These are phyloP conservation scores for Zopfia rhizophila DNA, from an alignment of 2,329 filamentous ascomycete genomes.

Conservation along the genomic window DNA sequence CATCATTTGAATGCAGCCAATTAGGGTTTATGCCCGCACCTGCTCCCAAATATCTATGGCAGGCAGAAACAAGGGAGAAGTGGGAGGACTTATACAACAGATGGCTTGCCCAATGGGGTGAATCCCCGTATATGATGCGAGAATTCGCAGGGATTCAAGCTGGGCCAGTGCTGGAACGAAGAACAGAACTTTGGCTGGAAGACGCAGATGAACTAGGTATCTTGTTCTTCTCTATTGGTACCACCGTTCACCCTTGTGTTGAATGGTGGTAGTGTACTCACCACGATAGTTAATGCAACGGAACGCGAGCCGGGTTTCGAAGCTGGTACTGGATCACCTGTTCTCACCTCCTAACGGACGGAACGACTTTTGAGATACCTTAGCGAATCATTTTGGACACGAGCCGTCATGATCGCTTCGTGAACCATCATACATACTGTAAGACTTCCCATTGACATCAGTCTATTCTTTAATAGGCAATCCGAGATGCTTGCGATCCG, in stretches of 20 bases:
- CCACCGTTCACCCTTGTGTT: constrained; percentile 26
- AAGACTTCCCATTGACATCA: too few relatives aligned
- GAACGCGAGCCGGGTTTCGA: constrained; percentile 17
- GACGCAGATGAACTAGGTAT: constrained; percentile 57
- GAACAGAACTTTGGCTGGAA: constrained; percentile 54
- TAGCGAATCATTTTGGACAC: too few relatives aligned
- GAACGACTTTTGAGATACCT: too few relatives aligned
- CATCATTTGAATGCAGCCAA: constrained; percentile 50
- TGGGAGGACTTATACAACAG: constrained; percentile 47
- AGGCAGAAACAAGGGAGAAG: constrained; percentile 42
- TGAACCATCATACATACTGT: too few relatives aligned
- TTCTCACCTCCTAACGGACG: too few relatives aligned
- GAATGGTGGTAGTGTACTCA: constrained; percentile 26
- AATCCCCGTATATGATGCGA: constrained; percentile 38
- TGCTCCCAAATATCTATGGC: constrained; percentile 53
- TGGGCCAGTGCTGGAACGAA: constrained; percentile 41
- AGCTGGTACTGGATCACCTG: too few relatives aligned
- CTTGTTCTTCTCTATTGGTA: constrained; percentile 53
- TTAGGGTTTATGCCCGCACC: constrained; percentile 54
- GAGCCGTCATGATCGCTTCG: too few relatives aligned
- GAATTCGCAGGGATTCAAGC: constrained; percentile 45
- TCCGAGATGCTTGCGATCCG: too few relatives aligned
- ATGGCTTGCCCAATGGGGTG: constrained; percentile 50
- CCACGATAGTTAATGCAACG: constrained; percentile 24
- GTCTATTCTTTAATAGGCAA: too few relatives aligned